A percentile compares a stretch with the other conserved stretches of the same genome.
Conservation (phyloP, 1,139 yeast genomes). For the Suhomyces yuchorum region DNA sequence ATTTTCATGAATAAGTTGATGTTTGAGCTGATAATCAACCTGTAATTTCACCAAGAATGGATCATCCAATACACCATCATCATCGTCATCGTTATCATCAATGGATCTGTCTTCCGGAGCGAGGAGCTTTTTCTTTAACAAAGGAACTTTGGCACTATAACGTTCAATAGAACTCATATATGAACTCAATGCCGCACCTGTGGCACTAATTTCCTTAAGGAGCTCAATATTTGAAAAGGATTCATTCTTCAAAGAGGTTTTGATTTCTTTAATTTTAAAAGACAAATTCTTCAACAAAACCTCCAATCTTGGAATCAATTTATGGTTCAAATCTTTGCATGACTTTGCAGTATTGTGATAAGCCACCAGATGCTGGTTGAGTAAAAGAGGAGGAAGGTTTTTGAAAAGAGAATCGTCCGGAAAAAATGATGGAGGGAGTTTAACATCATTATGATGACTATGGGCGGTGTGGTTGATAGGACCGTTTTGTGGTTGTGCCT, state of each 20-base stretch:
- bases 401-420: slow-evolving; percentile 36
- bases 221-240: slow-evolving; percentile 44
- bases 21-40: slow-evolving; percentile 46
- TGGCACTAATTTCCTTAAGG: slow-evolving; percentile 41
- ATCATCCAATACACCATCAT: slow-evolving; percentile 36
- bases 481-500: background rate
- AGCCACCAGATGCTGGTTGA: slow-evolving; percentile 39
- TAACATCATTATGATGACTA: slow-evolving; percentile 28
- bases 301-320: slow-evolving; percentile 44
- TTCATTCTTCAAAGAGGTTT: slow-evolving; percentile 44
- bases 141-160: slow-evolving; percentile 34
- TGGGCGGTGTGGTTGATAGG: slow-evolving; percentile 2
- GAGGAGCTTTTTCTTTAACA: slow-evolving; percentile 26
- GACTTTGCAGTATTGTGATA: slow-evolving; percentile 34
- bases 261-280: slow-evolving; percentile 47
- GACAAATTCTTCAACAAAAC: slow-evolving; percentile 39
- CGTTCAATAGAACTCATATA: slow-evolving; percentile 39
- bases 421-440: slow-evolving; percentile 51
- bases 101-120: slow-evolving; percentile 21
- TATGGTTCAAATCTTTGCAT: slow-evolving; percentile 35
- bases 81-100: slow-evolving; percentile 19
- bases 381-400: slow-evolving; percentile 37
- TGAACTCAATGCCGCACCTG: slow-evolving; percentile 38
- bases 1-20: slow-evolving; percentile 46
- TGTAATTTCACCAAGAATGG: slow-evolving; percentile 46